Evolutionary conservation across 805 yeast genomes (phyloP).

Genomic region (Ogataea pignaliae): DNA sequence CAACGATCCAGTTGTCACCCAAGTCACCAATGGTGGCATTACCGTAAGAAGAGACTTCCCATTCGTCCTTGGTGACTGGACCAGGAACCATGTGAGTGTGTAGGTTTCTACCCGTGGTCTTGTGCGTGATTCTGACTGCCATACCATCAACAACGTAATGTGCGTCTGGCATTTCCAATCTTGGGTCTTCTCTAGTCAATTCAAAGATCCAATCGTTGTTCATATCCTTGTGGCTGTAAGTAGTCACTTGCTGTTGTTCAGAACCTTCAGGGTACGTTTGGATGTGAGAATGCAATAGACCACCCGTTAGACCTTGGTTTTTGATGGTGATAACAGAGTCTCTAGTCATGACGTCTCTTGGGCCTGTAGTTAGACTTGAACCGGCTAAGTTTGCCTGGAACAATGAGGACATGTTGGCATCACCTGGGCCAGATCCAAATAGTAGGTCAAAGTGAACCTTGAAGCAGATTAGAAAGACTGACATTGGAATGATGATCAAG

Average conservation of each 20-base stretch:
- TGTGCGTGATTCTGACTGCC: slow-evolving; percentile 68
- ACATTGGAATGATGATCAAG: slow-evolving; percentile 60
- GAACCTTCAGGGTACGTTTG: slow-evolving; percentile 90
- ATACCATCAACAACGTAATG: slow-evolving; percentile 55
- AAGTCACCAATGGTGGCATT: slow-evolving; percentile 63
- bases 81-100: slow-evolving; percentile 82
- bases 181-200: slow-evolving; percentile 45
- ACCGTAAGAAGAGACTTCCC: slow-evolving; percentile 90
- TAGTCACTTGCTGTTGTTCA: slow-evolving; percentile 89
- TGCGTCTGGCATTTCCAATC: slow-evolving; percentile 29
- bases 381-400: slow-evolving; percentile 83
- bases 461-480: slow-evolving; percentile 61
- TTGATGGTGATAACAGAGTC: slow-evolving; percentile 63
- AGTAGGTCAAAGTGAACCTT: slow-evolving; percentile 72
- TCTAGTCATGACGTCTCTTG: slow-evolving; percentile 53
- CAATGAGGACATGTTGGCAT: slow-evolving; percentile 82
- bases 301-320: slow-evolving; percentile 68
- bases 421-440: slow-evolving; percentile 79
- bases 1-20: slow-evolving; percentile 89
- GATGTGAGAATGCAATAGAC: slow-evolving; percentile 81
- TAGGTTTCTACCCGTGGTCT: slow-evolving; percentile 63
- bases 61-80: slow-evolving; percentile 59
- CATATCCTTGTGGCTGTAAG: slow-evolving; percentile 82
- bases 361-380: slow-evolving; percentile 59
- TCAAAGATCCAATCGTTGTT: slow-evolving; percentile 82